Base-by-base conservation (phyloP, 176 grass and related monocot genomes). In the Olyra latifolia region DNA sequence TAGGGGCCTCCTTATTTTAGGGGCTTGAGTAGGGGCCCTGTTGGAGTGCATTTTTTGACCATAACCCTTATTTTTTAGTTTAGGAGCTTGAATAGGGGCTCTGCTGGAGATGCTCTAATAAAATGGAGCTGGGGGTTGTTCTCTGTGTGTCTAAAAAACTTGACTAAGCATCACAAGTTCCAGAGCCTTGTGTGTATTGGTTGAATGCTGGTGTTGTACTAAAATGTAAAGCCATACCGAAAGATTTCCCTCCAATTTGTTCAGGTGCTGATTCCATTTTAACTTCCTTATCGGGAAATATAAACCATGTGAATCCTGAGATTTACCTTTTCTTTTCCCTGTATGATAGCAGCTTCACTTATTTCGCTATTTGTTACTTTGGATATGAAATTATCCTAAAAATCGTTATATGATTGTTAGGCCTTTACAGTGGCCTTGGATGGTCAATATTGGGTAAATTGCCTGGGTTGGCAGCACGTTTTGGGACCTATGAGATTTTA, bases 401-500 rank as follows among this genome's bases (percentile, higher is more conserved):
- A 70, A 74, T 87, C 6, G 25, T 61, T 27, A 1, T 35, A 55
- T 80, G 24, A 27, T 22, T 84, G 85, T 61, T 67, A 99, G 96
- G 96, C 39, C 16, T 99, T 56, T 91, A 91, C 74, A 89, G 84
- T 79, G 96, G 96, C 42, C 57, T 99, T 16, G 86, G 92, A 89
- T 99, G 90, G 96, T 99, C 92, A 39, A 50, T 87, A 62, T 41
- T 89, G 50, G 81, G 90, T 49, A 99, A 79, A 60, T 38, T 95
- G 64, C 73, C 90, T 63, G 90, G 92, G 20, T 76, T 99, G 14
- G 96, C 92, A 88, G 86, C 88, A 40, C 95, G 95, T 23, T 98
- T 98, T 80, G 92, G 92, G 66, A 84, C 72, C 71, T 98, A 93
- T 87, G 96, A 98, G 79, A 83, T 98, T 72, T 71, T 95, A 83